Evolutionary conservation across 495 filamentous ascomycete species (phyloP).

Genomic region (Neurospora africana): DNA sequence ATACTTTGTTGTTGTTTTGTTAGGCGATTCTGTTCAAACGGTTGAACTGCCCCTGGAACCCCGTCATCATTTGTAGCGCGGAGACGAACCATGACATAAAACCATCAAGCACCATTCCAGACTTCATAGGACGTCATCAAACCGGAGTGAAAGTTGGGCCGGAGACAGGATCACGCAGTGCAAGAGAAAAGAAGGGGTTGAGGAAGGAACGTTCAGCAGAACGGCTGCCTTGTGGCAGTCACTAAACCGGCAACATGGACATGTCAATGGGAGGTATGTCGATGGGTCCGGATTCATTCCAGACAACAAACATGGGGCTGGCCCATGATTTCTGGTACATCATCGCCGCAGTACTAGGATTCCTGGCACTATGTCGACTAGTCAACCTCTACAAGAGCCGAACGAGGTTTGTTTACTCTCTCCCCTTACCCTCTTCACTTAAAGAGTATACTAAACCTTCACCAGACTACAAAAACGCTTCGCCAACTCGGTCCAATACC

Average conservation of each 20-base stretch:
- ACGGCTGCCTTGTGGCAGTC: background rate
- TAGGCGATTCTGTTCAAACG: background rate
- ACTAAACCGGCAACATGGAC: background rate
- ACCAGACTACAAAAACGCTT: constrained; percentile 29
- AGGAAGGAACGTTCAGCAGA: background rate
- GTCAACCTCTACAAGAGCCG: constrained; percentile 28
- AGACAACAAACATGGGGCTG: constrained; percentile 27
- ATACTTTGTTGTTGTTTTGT: background rate
- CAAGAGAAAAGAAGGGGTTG: background rate
- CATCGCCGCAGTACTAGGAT: constrained; percentile 29
- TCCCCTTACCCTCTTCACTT: background rate
- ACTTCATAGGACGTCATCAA: background rate
- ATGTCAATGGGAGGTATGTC: background rate
- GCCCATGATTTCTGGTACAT: constrained; percentile 43
- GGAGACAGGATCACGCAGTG: background rate
- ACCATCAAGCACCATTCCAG: background rate
- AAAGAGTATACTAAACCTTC: background rate
- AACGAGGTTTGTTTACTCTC: constrained; percentile 19
- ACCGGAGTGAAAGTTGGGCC: background rate
- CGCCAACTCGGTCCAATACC: constrained; percentile 33
- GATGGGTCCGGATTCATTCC: constrained; percentile 19
- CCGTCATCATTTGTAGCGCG: background rate
- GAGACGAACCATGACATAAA: background rate
- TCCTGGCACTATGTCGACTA: constrained; percentile 24
- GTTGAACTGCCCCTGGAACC: background rate